Base-by-base conservation (phyloP, 2,329 filamentous ascomycete species). In the Trichophyton mentagrophytes region DNA sequence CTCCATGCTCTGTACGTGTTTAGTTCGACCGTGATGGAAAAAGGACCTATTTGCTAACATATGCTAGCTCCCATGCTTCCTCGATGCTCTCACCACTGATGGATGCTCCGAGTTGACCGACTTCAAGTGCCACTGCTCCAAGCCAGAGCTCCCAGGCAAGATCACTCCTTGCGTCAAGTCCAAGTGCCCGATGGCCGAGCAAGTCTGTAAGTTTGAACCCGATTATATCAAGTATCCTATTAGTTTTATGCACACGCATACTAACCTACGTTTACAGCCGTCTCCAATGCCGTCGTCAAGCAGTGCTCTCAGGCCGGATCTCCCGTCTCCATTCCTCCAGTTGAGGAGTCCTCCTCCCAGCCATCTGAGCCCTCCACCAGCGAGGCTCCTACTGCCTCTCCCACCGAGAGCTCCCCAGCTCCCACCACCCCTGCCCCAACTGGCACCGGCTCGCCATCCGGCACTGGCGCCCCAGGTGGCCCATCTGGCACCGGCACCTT, bases 111-210 rank as follows among this genome's bases (percentile, higher is more conserved):
- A 61, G 13, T 66, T 80, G 38, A 73, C 71, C 63, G 78, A 80
- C 71, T 80, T 80, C 67, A 73, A 72, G 40, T 79, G 77, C 69
- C 77, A 79, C 69, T 79, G 78, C 71, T 67, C 74, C 67, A 76
- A 78, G 69, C 69, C 76, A 47, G 67, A 71, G 40, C 73, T 80
- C 51, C 67, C 78, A 55, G 60, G 65, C 49, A 60, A 67, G 51
- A 72, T 80, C 62, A 73, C 73, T 61, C 78, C 78, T 49, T 80
- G 78, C 62, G 77, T 80, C 30, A 59, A 78, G 67, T 67, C 69
- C 40, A 71, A 71, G 20, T 80, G 78, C 69, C 57, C 57, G 5
- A 9, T 59, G n/a, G 33, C 20, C 11, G 59, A 59, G 8, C 62
- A 59, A 20, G 40, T 58, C 27, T 15, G 62, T 63, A 60, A 2